Evolutionary conservation across 2,329 filamentous ascomycete genomes (phyloP), one percentile per base, ranked within the genome.

Genomic region (Ophiostoma pallidulum): DNA sequence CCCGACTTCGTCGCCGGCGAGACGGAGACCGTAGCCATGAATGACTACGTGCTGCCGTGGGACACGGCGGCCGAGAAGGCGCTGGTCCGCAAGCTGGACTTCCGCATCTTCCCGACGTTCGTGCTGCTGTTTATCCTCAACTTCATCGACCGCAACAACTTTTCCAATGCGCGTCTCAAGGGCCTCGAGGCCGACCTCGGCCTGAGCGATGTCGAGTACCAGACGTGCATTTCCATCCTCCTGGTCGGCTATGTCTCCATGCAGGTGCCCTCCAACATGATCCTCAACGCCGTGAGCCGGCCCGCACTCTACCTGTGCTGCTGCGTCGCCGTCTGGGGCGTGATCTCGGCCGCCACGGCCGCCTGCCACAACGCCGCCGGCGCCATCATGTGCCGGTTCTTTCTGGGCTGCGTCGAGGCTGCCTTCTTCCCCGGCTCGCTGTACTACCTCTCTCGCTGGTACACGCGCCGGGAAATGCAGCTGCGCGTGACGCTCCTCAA

Each of bases 51-150:
- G n/a, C n/a, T n/a, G n/a, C n/a, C n/a, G n/a, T n/a, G n/a, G n/a
- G n/a, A n/a, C n/a, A n/a, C n/a, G n/a, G n/a, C n/a, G n/a, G n/a
- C n/a, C n/a, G n/a, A n/a, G n/a, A n/a, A n/a, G n/a, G n/a, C n/a
- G n/a, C n/a, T n/a, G n/a, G n/a, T n/a, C n/a, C n/a, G n/a, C n/a
- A n/a, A n/a, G n/a, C n/a, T n/a, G n/a, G n/a, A n/a, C n/a, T n/a
- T n/a, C n/a, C n/a, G n/a, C n/a, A n/a, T n/a, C n/a, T n/a, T n/a
- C n/a, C n/a, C n/a, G n/a, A n/a, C n/a, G n/a, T n/a, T n/a, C n/a
- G 72, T 81, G 50, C 56, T 80, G 49, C 78, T 82, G 71, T 82
- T 80, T 53, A 78, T 82, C 53, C 62, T 82, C 61, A 82, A 80
- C 56, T 81, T 78, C 59, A 63, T 81, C 39, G 74, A 77, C 49